A percentile compares a stretch with the other conserved stretches of the same genome.
phyloP scores from a whole-genome alignment of 2,329 filamentous ascomycete genomes.

The Colletotrichum agaves region DNA sequence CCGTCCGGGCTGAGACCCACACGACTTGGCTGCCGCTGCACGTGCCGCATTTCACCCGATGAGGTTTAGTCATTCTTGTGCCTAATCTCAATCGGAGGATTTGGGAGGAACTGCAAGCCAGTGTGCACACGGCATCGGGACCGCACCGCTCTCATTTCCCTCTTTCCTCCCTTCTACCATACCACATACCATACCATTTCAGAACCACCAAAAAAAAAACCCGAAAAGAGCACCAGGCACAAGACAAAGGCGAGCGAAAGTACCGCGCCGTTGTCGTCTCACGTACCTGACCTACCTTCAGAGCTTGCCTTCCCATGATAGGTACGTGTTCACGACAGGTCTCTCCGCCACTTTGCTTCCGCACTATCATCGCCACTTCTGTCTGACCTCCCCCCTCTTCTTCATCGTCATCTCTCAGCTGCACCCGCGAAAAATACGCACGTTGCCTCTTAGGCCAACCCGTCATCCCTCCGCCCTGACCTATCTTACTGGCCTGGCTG shows the following conservation, averaged over 20 bases:
- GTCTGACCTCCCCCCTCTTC: constrained; percentile 23
- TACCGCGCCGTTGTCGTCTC: not conserved
- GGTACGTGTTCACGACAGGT: not conserved
- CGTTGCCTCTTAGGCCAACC: constrained; percentile 2
- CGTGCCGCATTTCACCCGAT: not conserved
- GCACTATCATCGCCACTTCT: constrained; percentile 2
- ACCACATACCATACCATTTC: not conserved
- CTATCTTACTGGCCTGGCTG: constrained; percentile 4
- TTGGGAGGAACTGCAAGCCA: no score
- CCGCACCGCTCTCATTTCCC: not conserved
- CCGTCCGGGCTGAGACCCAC: not conserved
- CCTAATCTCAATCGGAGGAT: constrained; percentile 6
- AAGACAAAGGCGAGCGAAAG: not conserved
- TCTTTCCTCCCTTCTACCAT: not conserved
- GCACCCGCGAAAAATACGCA: constrained; percentile 16
- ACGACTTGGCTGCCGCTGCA: not conserved
- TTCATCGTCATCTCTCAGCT: constrained; percentile 11
- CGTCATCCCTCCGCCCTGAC: not conserved
- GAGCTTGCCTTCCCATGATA: not conserved
- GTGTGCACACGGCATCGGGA: not conserved
- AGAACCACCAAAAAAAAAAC: no score
- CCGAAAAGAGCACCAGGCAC: not conserved
- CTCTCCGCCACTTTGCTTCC: constrained; percentile 20
- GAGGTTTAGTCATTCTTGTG: constrained; percentile 13
- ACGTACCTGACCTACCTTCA: no score